phyloP scores from a whole-genome alignment of 2,329 filamentous ascomycete species.

The Thielaviopsis ethacetica region DNA sequence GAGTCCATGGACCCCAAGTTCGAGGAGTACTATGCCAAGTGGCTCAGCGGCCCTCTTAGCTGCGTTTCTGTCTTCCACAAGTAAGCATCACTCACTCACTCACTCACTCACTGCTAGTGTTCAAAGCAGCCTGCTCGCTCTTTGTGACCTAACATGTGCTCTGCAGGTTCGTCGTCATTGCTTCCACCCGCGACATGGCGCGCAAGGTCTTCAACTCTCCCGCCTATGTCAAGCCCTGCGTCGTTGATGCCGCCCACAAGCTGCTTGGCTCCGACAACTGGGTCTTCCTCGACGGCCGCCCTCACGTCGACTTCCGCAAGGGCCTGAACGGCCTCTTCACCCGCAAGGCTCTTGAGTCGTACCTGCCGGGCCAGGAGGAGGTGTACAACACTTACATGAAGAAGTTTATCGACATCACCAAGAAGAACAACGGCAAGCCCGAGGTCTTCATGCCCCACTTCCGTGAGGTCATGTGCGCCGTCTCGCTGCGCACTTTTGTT shows the following conservation, averaged over 20 bases:
- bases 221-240: conserved; percentile 80
- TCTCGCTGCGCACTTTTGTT: conserved; percentile 93
- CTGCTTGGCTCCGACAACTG: conserved; percentile 84
- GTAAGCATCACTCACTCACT: conserved; percentile 31
- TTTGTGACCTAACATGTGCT: not conserved
- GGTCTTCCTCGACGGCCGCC: conserved; percentile 93
- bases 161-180: conserved; percentile 83
- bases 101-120: not conserved
- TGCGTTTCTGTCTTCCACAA: conserved; percentile 99
- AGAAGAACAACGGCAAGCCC: conserved; percentile 54
- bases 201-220: conserved; percentile 96
- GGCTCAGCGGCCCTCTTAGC: conserved; percentile 78
- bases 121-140: not conserved
- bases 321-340: conserved; percentile 92
- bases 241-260: conserved; percentile 88
- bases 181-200: conserved; percentile 84
- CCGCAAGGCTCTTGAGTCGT: conserved; percentile 68
- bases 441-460: conserved; percentile 81
- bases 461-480: conserved; percentile 85
- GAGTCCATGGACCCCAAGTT: conserved; percentile 87
- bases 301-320: conserved; percentile 93
- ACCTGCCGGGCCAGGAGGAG: conserved; percentile 83
- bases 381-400: conserved; percentile 80
- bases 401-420: conserved; percentile 59
- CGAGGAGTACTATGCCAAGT: conserved; percentile 79